Conservation (phyloP, 495 filamentous ascomycete species). For the Talaromyces thailandensis region DNA sequence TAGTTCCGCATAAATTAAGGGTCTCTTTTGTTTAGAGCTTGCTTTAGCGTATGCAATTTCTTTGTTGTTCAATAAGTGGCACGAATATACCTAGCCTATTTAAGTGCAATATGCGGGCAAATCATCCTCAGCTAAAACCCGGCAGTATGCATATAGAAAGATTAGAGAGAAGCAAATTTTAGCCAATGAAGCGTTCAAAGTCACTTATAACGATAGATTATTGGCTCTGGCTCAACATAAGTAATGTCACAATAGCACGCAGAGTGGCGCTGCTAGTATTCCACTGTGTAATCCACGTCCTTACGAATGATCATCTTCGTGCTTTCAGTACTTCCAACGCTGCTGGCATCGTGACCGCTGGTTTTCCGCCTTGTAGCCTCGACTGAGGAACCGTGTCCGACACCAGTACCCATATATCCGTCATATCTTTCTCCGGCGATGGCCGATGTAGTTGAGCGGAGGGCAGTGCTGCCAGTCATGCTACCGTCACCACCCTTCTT, state of each 20-base stretch:
- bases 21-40: no score
- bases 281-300: slow-evolving; percentile 33
- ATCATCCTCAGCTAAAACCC: no score
- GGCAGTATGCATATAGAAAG: no score
- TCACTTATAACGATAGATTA: background rate
- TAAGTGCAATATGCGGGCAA: no score
- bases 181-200: background rate
- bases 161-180: no score
- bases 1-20: no score
- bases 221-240: background rate
- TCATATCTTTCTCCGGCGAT: background rate
- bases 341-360: slow-evolving; percentile 14
- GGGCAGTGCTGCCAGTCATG: background rate
- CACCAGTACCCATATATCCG: background rate
- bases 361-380: slow-evolving; percentile 6
- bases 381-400: background rate
- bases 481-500: background rate
- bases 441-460: background rate
- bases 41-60: no score
- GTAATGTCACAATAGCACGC: background rate
- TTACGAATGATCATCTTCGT: slow-evolving; percentile 38
- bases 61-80: no score
- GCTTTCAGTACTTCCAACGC: slow-evolving; percentile 19
- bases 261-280: slow-evolving; percentile 10
- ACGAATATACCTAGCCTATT: no score